Base-by-base conservation (phyloP, 192 early-diverging fungal genomes). In the Ambispora gerdemannii region DNA sequence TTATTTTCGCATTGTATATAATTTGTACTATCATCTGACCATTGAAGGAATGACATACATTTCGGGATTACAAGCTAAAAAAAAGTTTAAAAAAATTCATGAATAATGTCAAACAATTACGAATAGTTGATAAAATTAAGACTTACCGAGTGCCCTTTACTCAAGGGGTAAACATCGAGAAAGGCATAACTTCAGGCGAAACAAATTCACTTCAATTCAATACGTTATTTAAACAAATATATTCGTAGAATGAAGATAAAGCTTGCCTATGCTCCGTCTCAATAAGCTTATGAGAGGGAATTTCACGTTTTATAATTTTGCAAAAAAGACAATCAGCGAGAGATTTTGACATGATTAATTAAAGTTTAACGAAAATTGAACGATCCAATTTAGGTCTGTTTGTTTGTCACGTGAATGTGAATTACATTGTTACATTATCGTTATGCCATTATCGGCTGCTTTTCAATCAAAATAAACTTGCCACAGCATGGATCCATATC, bases 291-390 rank as follows among this genome's bases (percentile, higher is more conserved):
- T 87, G 81, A 24, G 91, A 91, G 36, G 93, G 93, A 61, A 95
- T 95, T 63, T 90, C 87, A 53, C 92, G 89, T 78, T 80, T 81
- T 70, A 90, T 78, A 68, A 98, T 95, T 80, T 91, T 93, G 84
- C 95, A 98, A 71, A 98, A 98, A 67, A 96, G 74, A 81, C 95
- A 98, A 74, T 3, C 32, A 2, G 67, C 33, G 15, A 64, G 27
- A 15, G 24, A 63, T 10, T 19, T 43, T 19, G 61, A 63, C 61
- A 63, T 63, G 61, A 0, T 43, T 43, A 15, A 43, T 43, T 10
- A 43, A 43, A 15, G 6, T 6, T 43, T 43, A 15, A 43, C 38
- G 15, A 43, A 43, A 43, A 43, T 43, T 43, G 38, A 6, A 10
- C 38, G 15, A n/a, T n/a, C n/a, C n/a, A n/a, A n/a, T n/a, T n/a